phyloP scores from a whole-genome alignment of 1,284 basidiomycete genomes.

The Uromyces viciae-fabae region DNA sequence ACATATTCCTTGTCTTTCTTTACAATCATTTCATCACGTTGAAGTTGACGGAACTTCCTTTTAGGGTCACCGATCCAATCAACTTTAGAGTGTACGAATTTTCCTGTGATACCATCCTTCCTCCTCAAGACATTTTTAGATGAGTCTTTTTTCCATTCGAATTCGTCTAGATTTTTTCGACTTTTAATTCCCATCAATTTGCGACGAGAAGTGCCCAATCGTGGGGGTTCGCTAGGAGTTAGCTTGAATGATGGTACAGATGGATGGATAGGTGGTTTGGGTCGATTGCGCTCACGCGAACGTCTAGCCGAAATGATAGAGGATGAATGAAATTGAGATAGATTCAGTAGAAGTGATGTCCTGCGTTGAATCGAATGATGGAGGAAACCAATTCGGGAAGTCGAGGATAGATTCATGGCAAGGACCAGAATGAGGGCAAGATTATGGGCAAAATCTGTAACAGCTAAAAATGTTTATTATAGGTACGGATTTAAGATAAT shows the following conservation, averaged over 20 bases:
- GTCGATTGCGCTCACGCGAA: slow-evolving; percentile 27
- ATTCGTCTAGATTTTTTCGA: slow-evolving; percentile 30
- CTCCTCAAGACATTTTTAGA: slow-evolving; percentile 34
- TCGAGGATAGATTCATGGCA: no score
- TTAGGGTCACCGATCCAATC: slow-evolving; percentile 37
- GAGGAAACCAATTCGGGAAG: not conserved
- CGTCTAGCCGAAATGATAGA: slow-evolving; percentile 6
- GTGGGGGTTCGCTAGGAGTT: slow-evolving; percentile 17
- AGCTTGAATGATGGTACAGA: slow-evolving; percentile 40
- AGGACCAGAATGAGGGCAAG: no score
- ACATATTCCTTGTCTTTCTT: slow-evolving; percentile 26
- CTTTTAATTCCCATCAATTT: slow-evolving; percentile 37
- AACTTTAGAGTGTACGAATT: slow-evolving; percentile 39
- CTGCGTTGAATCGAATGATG: not conserved
- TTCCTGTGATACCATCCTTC: slow-evolving; percentile 40
- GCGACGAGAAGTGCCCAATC: slow-evolving; percentile 28
- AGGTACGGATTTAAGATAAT: no score
- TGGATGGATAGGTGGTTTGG: slow-evolving; percentile 39
- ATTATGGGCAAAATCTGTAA: no score
- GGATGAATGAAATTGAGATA: slow-evolving; percentile 34
- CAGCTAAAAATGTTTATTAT: no score
- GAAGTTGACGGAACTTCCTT: slow-evolving; percentile 25
- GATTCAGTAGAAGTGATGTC: not conserved
- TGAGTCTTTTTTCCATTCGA: slow-evolving; percentile 42
- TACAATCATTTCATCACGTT: slow-evolving; percentile 20